phyloP scores from a whole-genome alignment of 202 grass and related monocot species.

The Eragrostis tef region DNA sequence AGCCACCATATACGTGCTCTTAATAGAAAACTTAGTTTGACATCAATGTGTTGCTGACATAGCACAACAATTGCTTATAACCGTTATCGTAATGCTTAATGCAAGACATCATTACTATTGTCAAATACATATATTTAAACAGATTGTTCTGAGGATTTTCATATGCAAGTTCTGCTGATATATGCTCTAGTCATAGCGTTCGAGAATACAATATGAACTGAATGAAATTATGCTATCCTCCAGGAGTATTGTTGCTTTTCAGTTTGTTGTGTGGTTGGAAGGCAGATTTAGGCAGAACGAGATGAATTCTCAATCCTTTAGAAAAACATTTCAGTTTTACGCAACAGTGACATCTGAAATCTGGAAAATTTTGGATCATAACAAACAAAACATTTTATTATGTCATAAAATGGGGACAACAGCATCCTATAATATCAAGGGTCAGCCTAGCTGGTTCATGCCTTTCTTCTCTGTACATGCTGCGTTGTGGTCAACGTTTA shows the following conservation, averaged over 20 bases:
- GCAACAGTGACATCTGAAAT: background rate
- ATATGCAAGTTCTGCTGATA: too few species aligned
- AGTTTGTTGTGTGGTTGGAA: background rate
- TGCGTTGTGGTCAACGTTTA: background rate
- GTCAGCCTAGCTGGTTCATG: constrained; percentile 6
- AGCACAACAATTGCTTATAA: too few species aligned
- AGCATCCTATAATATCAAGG: background rate
- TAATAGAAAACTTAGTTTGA: too few species aligned
- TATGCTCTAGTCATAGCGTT: background rate
- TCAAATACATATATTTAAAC: too few species aligned
- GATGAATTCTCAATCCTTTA: background rate
- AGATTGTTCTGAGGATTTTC: too few species aligned
- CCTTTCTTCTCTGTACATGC: constrained; percentile 31
- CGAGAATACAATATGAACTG: background rate
- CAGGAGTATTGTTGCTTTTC: background rate
- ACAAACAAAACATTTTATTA: constrained; percentile 11
- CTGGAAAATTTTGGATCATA: background rate
- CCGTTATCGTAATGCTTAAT: too few species aligned
- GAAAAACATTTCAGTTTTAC: background rate
- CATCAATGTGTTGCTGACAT: too few species aligned
- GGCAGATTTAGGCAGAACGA: background rate
- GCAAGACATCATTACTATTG: too few species aligned
- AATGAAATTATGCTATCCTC: background rate
- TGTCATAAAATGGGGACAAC: background rate
- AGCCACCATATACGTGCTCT: too few species aligned